Evolutionary conservation across 208 protist genomes (phyloP), one percentile per base, ranked within the genome.

Genomic region (Naegleria gruberi): DNA sequence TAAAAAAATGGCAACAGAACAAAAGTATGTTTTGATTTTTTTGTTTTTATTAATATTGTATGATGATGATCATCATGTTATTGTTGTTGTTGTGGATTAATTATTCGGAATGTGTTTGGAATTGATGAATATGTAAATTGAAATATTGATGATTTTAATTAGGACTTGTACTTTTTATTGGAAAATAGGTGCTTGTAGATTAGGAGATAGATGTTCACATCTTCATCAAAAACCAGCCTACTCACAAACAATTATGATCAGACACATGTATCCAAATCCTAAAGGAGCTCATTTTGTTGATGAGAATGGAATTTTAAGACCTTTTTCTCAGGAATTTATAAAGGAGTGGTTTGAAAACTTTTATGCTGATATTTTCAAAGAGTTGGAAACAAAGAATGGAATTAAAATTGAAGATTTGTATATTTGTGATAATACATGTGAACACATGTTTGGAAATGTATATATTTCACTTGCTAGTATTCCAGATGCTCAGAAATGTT

Each of bases 101-200:
- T 55, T 19, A 55, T 55, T n/a, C n/a, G n/a, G n/a, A n/a, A n/a
- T n/a, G n/a, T n/a, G 15, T 55, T 55, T 55, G 15, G 5, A 19
- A 55, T 15, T 55, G 15, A 55, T 55, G 15, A 19, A 19, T 55
- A 5, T 19, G 15, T 55, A 55, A 55, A 19, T 55, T 55, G 8
- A 55, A 55, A 55, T 19, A 19, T 30, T 65, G 51, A 65, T 65
- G 12, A n/a, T n/a, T n/a, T n/a, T 65, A 4, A 65, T 30, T 65
- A 65, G 51, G 94, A 65, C 15, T 47, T 98, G 96, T 88, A 87
- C 95, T 46, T 99, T 99, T 94, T 99, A 99, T 93, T 97, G 94
- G 88, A 99, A 99, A 93, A 99, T 99, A 91, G 98, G 98, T 42
- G 98, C 98, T n/a, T 99, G 98, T 94, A 95, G 98, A 12, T 98